Conservation (phyloP, 78 protist species). For the Cavenderia fasciculata region DNA sequence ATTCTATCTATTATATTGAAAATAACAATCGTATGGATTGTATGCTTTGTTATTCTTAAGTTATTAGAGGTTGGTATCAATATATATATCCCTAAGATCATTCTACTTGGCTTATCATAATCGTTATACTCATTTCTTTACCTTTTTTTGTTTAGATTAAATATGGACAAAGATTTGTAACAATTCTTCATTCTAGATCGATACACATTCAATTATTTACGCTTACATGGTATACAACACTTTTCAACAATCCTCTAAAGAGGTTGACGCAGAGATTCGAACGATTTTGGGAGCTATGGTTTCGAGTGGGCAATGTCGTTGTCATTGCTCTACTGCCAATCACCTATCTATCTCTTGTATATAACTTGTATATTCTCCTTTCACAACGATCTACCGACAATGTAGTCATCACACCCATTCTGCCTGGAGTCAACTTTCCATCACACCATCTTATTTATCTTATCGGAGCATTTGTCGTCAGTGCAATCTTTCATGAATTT, state of each 20-base stretch:
- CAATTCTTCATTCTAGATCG: background rate
- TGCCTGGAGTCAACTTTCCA: slow-evolving; percentile 21
- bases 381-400: background rate
- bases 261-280: slow-evolving; percentile 7
- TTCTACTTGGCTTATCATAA: background rate
- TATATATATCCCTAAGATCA: too few species aligned
- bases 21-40: slow-evolving; percentile 15
- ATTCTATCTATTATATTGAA: background rate
- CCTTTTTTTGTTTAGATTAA: background rate
- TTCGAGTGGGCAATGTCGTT: slow-evolving; percentile 16
- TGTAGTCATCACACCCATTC: slow-evolving; percentile 54
- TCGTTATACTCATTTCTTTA: background rate
- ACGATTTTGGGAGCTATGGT: slow-evolving; percentile 51
- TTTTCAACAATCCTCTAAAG: background rate
- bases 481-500: slow-evolving; percentile 36
- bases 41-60: slow-evolving; percentile 38
- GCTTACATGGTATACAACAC: slow-evolving; percentile 24
- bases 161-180: slow-evolving; percentile 12
- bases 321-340: slow-evolving; percentile 4
- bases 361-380: slow-evolving; percentile 17
- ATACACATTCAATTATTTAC: slow-evolving; percentile 21
- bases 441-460: background rate
- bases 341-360: background rate
- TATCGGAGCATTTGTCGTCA: background rate
- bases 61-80: slow-evolving; percentile 11